Conservation (phyloP, 352 stramenopile species). For the Pythium scleroteichum region DNA sequence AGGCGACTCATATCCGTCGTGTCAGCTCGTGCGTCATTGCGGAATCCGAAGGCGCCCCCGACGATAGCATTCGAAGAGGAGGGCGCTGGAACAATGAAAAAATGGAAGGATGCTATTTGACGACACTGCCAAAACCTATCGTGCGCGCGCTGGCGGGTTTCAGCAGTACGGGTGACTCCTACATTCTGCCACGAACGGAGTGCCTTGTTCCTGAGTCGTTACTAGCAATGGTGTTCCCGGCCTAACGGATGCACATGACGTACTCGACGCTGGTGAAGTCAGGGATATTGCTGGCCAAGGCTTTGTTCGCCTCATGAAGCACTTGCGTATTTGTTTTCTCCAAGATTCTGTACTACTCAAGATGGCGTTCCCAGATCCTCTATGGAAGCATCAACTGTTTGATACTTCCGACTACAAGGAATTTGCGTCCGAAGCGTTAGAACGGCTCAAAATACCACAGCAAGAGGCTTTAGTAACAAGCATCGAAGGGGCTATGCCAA, state of each 20-base stretch:
- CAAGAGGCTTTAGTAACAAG: too few relatives aligned
- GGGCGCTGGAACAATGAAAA: constrained; percentile 14
- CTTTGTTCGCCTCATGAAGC: constrained; percentile 1
- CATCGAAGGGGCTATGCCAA: too few relatives aligned
- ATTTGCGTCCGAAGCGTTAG: too few relatives aligned
- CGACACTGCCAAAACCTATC: not conserved
- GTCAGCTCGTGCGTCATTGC: constrained; percentile 15
- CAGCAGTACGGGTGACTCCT: not conserved
- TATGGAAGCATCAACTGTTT: too few relatives aligned
- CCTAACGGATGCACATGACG: not conserved
- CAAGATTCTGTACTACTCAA: constrained; percentile 5
- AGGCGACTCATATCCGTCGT: constrained; percentile 13
- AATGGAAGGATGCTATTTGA: constrained; percentile 16
- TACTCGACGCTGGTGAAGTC: not conserved
- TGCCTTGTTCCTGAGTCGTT: not conserved
- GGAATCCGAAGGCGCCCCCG: constrained; percentile 2
- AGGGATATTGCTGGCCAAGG: constrained; percentile 9
- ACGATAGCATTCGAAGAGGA: constrained; percentile 5
- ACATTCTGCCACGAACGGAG: not conserved
- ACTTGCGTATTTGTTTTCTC: not conserved
- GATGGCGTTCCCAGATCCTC: not conserved
- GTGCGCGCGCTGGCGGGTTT: constrained; percentile 3
- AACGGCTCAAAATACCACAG: too few relatives aligned
- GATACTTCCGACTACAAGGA: too few relatives aligned
- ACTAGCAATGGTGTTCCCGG: not conserved